Evolutionary conservation across 108 stramenopile genomes (phyloP).

Genomic region (Skeletonema potamos): DNA sequence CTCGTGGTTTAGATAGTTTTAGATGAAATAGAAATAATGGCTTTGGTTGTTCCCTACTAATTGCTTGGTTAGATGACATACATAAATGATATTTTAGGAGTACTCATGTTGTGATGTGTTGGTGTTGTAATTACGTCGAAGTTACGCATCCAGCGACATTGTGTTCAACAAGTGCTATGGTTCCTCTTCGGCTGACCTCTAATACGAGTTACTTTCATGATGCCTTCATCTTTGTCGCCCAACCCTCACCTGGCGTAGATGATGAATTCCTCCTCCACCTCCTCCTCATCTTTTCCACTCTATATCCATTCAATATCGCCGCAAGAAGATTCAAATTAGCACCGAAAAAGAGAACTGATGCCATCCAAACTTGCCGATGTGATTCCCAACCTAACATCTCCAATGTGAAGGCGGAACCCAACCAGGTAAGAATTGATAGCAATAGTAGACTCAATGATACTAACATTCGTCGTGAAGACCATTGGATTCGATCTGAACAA

Average conservation of each 20-base stretch:
- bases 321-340: conserved; percentile 75
- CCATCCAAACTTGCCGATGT: conserved; percentile 74
- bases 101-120: too few relatives aligned
- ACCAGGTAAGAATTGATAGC: conserved; percentile 63
- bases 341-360: conserved; percentile 69
- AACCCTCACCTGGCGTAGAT: background rate
- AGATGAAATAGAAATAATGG: too few relatives aligned
- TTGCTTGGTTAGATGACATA: too few relatives aligned
- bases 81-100: too few relatives aligned
- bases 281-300: background rate
- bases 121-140: too few relatives aligned
- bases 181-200: too few relatives aligned
- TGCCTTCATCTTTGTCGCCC: background rate
- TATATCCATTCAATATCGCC: conserved; percentile 50
- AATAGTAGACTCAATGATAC: conserved; percentile 34
- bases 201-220: background rate
- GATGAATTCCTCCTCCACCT: background rate
- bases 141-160: too few relatives aligned
- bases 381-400: conserved; percentile 84
- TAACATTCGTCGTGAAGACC: conserved; percentile 36
- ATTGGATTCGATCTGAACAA: conserved; percentile 54
- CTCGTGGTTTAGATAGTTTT: too few relatives aligned
- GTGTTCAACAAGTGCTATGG: too few relatives aligned
- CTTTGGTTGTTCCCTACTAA: too few relatives aligned
- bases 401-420: conserved; percentile 75